These are phyloP conservation scores for Arctium minus DNA, from an alignment of 129 eudicot genomes.

Conservation along the genomic window DNA sequence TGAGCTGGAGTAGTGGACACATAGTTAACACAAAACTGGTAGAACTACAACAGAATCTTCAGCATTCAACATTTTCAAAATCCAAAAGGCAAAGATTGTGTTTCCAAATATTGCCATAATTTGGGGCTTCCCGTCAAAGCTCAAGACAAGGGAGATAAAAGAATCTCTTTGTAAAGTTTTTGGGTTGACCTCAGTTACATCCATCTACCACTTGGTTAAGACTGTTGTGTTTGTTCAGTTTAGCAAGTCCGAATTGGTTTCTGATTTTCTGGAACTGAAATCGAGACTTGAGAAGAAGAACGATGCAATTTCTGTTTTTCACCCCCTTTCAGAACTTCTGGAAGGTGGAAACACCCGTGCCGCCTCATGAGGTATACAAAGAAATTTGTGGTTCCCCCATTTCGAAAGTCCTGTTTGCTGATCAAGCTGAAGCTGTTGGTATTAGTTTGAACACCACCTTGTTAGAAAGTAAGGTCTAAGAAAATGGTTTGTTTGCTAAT, in stretches of 20 bases:
- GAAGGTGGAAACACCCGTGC: conserved; percentile 62
- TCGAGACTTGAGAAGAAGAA: conserved; percentile 43
- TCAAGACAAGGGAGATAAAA: too few species aligned
- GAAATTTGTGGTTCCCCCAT: conserved; percentile 65
- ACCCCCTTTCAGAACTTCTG: conserved; percentile 71
- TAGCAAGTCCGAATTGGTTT: conserved; percentile 49
- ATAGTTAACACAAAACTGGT: too few species aligned
- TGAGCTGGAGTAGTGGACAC: too few species aligned
- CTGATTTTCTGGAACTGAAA: conserved; percentile 52
- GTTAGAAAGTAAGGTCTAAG: conserved; percentile 7
- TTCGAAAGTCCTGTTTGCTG: conserved; percentile 66
- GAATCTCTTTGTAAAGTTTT: too few species aligned
- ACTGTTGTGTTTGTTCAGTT: conserved; percentile 81
- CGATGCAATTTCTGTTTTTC: conserved; percentile 64
- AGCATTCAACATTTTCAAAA: too few species aligned
- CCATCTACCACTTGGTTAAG: conserved; percentile 61
- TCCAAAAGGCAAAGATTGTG: too few species aligned
- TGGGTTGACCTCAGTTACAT: too few species aligned
- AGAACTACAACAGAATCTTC: too few species aligned
- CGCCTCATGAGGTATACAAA: conserved; percentile 62
- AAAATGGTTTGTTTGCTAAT: not conserved
- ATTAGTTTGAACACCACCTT: too few species aligned
- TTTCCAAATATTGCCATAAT: too few species aligned
- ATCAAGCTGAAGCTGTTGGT: conserved; percentile 73
- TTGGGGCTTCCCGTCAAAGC: too few species aligned